Base-by-base conservation (phyloP, 192 early-diverging fungal genomes). In the Coemansia sp. region DNA sequence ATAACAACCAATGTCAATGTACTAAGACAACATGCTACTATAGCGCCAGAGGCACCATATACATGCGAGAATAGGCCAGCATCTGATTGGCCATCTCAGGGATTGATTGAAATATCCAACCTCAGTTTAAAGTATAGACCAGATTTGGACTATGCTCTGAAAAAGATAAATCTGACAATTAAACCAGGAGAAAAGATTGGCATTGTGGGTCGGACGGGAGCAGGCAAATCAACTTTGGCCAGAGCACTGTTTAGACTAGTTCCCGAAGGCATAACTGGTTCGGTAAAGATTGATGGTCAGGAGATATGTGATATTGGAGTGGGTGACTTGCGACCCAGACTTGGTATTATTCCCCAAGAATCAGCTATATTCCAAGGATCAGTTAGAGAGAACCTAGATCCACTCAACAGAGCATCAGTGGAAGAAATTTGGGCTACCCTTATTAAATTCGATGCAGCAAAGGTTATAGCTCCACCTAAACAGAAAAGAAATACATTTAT, bases 331-430 rank as follows among this genome's bases (percentile, higher is more conserved):
- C 61, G 87, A 5, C 68, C 82, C 0, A 66, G 58, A 4, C 64
- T 88, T n/a, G 79, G 76, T 20, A 84, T 89, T 36, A 83, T 88
- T 17, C 87, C 87, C 2, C 87, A 88, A 62, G 89, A 90, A 25
- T 86, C 89, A 0, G 72, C 83, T 3, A 49, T 90, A 12, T 88
- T 90, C 51, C 77, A 78, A 38, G 89, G 89, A 15, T 84, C 88
- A 1, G 67, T 91, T 36, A 78, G 90, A 7, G 71, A 82, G 47
- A 92, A 92, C 64, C 60, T 92, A 34, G 89, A 92, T 59, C 89
- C 89, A 12, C 65, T 84, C 15, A 20, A 62, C 0, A 49, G 57
- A 20, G 74, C 82, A 55, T 57, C 68, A 0, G 86, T 89, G 58
- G 68, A 73, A 7, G 84, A 83, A 2, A 58, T 93, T 25, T 92